These are phyloP conservation scores for Ceratocystis papillata DNA, from an alignment of 2,329 filamentous ascomycete species.

Conservation along the genomic window DNA sequence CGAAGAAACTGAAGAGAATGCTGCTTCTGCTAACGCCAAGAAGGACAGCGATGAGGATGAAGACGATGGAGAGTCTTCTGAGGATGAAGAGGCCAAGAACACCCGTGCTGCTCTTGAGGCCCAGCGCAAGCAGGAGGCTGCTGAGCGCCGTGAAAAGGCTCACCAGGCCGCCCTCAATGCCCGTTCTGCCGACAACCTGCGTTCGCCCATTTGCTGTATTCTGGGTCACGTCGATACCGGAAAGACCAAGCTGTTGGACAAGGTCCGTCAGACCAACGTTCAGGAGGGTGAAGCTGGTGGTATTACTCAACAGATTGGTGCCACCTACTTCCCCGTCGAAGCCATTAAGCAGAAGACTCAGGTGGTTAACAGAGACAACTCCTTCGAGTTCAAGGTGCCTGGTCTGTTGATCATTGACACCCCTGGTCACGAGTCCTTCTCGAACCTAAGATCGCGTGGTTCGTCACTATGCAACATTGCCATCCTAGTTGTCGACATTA, in stretches of 20 bases:
- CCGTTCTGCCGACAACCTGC: slow-evolving; percentile 83
- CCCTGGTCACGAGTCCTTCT: slow-evolving; percentile 99
- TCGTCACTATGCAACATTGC: slow-evolving; percentile 99
- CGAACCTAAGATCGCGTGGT: slow-evolving; percentile 89
- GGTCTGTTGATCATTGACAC: slow-evolving; percentile 96
- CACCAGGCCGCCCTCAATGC: slow-evolving; percentile 87
- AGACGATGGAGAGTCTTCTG: slow-evolving; percentile 52
- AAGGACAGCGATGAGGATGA: slow-evolving; percentile 32
- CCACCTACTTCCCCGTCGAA: slow-evolving; percentile 95
- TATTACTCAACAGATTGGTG: slow-evolving; percentile 99
- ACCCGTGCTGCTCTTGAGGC: slow-evolving; percentile 62
- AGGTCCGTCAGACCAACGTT: slow-evolving; percentile 95
- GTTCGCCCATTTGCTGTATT: slow-evolving; percentile 98
- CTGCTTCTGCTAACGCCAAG: slow-evolving; percentile 34
- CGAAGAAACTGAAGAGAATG: slow-evolving; percentile 45
- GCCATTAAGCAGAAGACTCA: slow-evolving; percentile 84
- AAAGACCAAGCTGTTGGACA: slow-evolving; percentile 98
- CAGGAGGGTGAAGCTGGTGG: slow-evolving; percentile 98
- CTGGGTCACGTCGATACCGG: slow-evolving; percentile 99
- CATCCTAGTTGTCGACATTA: slow-evolving; percentile 97
- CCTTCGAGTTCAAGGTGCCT: slow-evolving; percentile 94
- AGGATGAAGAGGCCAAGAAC: slow-evolving; percentile 63
- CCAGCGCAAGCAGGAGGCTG: slow-evolving; percentile 76
- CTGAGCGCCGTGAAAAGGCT: slow-evolving; percentile 76
- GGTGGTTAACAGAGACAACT: slow-evolving; percentile 81